Evolutionary conservation across 257 asterid species (phyloP).

Genomic region (Primulina eburnea): DNA sequence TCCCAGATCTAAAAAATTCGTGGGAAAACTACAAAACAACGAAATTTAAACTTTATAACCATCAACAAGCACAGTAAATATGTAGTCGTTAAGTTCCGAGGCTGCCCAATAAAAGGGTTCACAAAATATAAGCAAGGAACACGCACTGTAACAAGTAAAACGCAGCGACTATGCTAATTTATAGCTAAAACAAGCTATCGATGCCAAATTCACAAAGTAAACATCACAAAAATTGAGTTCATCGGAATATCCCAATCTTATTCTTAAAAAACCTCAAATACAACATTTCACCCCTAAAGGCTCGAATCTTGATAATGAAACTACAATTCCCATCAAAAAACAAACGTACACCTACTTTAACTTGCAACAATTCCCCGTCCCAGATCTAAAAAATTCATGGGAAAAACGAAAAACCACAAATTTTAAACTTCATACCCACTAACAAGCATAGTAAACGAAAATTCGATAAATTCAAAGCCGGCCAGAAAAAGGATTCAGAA

Average conservation of each 20-base stretch:
- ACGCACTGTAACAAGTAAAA: neutral
- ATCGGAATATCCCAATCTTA: conserved; percentile 7
- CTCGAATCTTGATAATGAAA: conserved; percentile 25
- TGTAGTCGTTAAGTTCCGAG: neutral
- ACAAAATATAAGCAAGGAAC: neutral
- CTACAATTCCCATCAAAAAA: conserved; percentile 20
- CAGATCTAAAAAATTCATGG: conserved; percentile 26
- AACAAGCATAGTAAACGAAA: conserved; percentile 11
- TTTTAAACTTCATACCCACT: neutral
- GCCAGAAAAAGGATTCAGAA: neutral
- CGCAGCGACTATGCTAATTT: neutral
- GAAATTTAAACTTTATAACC: neutral
- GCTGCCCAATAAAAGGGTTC: neutral
- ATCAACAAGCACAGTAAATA: conserved; percentile 10
- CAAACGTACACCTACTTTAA: conserved; percentile 5
- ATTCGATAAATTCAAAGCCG: neutral
- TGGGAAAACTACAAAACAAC: neutral
- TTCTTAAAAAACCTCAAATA: neutral
- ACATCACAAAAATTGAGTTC: neutral
- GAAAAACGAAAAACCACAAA: neutral
- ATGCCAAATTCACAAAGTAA: neutral
- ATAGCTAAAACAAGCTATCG: neutral
- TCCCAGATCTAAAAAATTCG: conserved; percentile 27
- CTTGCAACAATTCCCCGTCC: conserved; percentile 24
- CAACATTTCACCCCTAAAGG: conserved; percentile 17